Percentiles rank a stretch among this genome's conserved stretches.
Evolutionary conservation across 2,329 filamentous ascomycete genomes (phyloP).

Genomic region (Penicillium paneum): DNA sequence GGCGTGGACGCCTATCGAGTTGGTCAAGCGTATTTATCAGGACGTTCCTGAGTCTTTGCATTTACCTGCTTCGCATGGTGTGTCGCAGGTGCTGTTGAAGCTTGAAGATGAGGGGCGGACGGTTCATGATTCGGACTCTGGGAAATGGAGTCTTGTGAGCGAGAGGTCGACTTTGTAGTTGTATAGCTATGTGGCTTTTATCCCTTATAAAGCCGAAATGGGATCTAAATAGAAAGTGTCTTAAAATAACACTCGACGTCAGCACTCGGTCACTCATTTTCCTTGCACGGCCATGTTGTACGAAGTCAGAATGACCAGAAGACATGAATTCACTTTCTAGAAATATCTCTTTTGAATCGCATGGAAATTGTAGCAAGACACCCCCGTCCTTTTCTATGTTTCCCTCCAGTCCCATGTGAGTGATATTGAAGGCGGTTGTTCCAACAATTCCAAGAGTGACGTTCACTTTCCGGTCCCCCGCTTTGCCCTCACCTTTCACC

Average conservation of each 20-base stretch:
- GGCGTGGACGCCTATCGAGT: conserved; percentile 67
- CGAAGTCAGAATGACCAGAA: neutral
- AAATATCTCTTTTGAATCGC: neutral
- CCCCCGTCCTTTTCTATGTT: neutral
- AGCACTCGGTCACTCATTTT: neutral
- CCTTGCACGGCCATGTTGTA: neutral
- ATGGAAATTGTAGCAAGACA: neutral
- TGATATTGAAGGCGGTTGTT: conserved; percentile 18
- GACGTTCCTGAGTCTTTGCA: conserved; percentile 74
- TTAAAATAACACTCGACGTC: neutral
- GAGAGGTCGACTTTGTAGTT: conserved; percentile 32
- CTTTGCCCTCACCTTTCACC: neutral
- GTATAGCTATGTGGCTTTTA: conserved; percentile 3
- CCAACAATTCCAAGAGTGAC: neutral
- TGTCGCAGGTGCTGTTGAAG: conserved; percentile 77
- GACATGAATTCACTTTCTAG: too few species aligned
- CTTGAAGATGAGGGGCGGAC: conserved; percentile 71
- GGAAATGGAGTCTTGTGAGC: conserved; percentile 30
- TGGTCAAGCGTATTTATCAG: conserved; percentile 84
- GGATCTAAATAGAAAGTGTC: neutral
- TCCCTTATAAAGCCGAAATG: neutral
- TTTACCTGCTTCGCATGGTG: conserved; percentile 69
- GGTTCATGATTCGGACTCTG: conserved; percentile 29
- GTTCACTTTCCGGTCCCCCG: conserved; percentile 10
- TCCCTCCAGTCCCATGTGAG: conserved; percentile 10